These are phyloP conservation scores for Beta corolliflora DNA, from an alignment of 179 eudicot genomes.

Conservation along the genomic window DNA sequence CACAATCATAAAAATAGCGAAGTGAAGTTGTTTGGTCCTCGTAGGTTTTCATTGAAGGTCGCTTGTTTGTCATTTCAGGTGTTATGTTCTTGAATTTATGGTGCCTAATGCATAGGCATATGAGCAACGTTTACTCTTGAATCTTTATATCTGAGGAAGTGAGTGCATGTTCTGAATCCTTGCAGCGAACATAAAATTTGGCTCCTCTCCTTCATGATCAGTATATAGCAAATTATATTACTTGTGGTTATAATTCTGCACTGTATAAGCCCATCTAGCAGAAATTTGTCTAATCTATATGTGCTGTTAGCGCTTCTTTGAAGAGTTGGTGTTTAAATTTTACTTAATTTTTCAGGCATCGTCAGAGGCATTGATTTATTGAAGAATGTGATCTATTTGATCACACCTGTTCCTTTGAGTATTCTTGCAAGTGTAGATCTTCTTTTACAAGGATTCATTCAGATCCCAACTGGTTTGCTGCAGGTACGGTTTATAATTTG, in stretches of 20 bases:
- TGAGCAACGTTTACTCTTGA: not conserved
- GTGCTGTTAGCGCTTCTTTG: not conserved
- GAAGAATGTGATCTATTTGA: conserved; percentile 57
- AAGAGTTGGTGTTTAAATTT: not conserved
- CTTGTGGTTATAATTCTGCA: not conserved
- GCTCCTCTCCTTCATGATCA: not conserved
- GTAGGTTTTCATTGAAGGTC: not conserved
- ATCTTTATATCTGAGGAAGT: not conserved
- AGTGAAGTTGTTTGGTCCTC: not conserved
- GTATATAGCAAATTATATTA: not conserved
- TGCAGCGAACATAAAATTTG: not conserved
- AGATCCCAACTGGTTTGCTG: conserved; percentile 68
- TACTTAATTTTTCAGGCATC: conserved; percentile 51
- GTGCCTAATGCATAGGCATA: not conserved
- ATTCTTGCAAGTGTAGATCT: conserved; percentile 65
- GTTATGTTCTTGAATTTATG: not conserved
- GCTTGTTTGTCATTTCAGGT: not conserved
- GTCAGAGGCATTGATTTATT: conserved; percentile 66
- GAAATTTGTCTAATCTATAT: conserved; percentile 1
- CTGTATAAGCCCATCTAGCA: not conserved
- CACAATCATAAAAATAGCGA: not conserved
- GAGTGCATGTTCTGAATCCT: not conserved
- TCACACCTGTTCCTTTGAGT: conserved; percentile 74
- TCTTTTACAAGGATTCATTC: conserved; percentile 76
- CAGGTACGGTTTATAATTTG: conserved; percentile 50